A percentile compares a stretch with the other conserved stretches of the same genome.
Conservation (phyloP, 108 stramenopile genomes). For the Conticribra weissflogii region DNA sequence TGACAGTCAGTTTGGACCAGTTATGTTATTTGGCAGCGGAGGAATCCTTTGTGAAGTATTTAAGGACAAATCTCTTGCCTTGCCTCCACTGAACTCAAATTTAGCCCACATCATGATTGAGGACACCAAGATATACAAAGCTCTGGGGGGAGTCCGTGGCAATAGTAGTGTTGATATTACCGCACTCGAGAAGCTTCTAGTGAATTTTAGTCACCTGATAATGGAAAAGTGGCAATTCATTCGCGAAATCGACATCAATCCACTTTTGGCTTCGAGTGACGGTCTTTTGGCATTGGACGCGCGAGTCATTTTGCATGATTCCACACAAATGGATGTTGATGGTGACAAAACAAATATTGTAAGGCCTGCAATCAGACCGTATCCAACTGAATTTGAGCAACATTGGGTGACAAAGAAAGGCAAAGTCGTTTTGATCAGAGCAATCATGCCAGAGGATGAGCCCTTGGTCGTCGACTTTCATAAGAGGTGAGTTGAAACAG, state of each 20-base stretch:
- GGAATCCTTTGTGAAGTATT: constrained; percentile 41
- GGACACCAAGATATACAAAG: constrained; percentile 35
- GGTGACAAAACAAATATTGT: constrained; percentile 11
- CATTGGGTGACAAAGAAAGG: constrained; percentile 32
- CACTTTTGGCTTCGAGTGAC: constrained; percentile 18
- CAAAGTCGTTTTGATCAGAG: constrained; percentile 28
- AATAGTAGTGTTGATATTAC: constrained; percentile 25
- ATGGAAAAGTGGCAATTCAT: constrained; percentile 42
- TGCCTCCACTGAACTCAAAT: constrained; percentile 48
- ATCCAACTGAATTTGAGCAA: constrained; percentile 34
- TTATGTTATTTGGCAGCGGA: constrained; percentile 40
- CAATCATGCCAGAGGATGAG: constrained; percentile 46
- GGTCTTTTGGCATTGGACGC: constrained; percentile 35
- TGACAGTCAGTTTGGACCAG: constrained; percentile 39
- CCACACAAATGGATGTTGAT: constrained; percentile 11
- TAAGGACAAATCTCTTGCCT: constrained; percentile 24
- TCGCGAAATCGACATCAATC: constrained; percentile 48
- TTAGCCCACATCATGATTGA: constrained; percentile 43
- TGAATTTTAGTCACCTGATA: constrained; percentile 40
- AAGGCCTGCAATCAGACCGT: constrained; percentile 41
- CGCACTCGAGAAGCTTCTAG: constrained; percentile 33
- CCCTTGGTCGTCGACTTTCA: constrained; percentile 40
- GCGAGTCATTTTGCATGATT: constrained; percentile 28
- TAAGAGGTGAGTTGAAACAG: too few relatives aligned
- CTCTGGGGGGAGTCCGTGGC: constrained; percentile 36